Evolutionary conservation across 1,284 basidiomycete species (phyloP).

Genomic region (Moesziomyces parantarcticus): DNA sequence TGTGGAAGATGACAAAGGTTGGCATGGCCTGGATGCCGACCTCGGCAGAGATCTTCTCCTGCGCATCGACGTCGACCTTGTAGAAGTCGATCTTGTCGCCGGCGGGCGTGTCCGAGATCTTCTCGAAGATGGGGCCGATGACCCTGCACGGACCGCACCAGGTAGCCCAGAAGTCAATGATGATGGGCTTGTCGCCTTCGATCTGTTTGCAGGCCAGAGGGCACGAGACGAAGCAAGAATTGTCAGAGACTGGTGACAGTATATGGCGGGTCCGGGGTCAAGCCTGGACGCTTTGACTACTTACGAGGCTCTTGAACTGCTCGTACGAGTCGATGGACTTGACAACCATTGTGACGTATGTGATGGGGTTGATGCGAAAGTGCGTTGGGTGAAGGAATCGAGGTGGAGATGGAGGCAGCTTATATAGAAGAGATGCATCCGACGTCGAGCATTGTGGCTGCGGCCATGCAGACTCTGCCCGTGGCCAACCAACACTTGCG

Average conservation of each 20-base stretch:
- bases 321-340: slow-evolving; percentile 72
- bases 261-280: background rate
- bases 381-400: background rate
- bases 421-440: slow-evolving; percentile 1
- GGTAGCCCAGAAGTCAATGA: slow-evolving; percentile 67
- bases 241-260: slow-evolving; percentile 2
- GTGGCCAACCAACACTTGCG: no score
- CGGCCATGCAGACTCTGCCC: background rate
- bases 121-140: slow-evolving; percentile 83
- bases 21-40: slow-evolving; percentile 83
- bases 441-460: background rate
- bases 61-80: slow-evolving; percentile 74
- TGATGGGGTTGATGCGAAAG: background rate
- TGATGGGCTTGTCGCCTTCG: slow-evolving; percentile 70
- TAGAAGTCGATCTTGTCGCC: slow-evolving; percentile 74
- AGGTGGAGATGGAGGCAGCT: background rate
- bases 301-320: slow-evolving; percentile 73
- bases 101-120: slow-evolving; percentile 71
- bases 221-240: background rate
- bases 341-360: slow-evolving; percentile 67
- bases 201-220: slow-evolving; percentile 65
- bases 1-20: slow-evolving; percentile 80
- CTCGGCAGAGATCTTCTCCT: slow-evolving; percentile 72
- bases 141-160: slow-evolving; percentile 75
- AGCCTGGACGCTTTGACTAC: slow-evolving; percentile 4